Conservation (phyloP, 768 basidiomycete genomes). For the Boletus coccyginus region DNA sequence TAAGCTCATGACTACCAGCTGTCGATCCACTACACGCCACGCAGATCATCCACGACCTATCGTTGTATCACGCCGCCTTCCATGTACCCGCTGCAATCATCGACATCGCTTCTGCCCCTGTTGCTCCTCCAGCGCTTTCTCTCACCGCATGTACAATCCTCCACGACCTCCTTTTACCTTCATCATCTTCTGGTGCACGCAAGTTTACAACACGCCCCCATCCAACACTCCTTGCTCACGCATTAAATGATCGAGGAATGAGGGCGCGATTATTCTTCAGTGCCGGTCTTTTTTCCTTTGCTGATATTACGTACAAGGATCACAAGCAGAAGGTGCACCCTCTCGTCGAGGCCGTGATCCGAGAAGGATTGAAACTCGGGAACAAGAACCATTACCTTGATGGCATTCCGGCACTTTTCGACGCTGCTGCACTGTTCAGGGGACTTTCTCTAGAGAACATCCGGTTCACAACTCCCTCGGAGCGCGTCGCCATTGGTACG, state of each 20-base stretch:
- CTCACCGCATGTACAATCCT: slow-evolving; percentile 60
- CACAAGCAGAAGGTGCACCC: slow-evolving; percentile 60
- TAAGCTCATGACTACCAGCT: slow-evolving; percentile 42
- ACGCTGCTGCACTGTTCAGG: slow-evolving; percentile 44
- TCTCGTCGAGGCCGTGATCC: slow-evolving; percentile 66
- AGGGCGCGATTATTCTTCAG: slow-evolving; percentile 75
- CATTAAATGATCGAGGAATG: slow-evolving; percentile 28
- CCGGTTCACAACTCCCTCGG: slow-evolving; percentile 39
- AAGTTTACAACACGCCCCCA: slow-evolving; percentile 18
- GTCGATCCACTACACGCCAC: slow-evolving; percentile 73
- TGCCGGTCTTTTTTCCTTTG: slow-evolving; percentile 70
- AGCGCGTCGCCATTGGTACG: slow-evolving; percentile 61
- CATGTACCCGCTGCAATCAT: slow-evolving; percentile 46
- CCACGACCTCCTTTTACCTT: slow-evolving; percentile 40
- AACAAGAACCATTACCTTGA: slow-evolving; percentile 73
- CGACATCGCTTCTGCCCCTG: slow-evolving; percentile 43
- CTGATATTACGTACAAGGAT: slow-evolving; percentile 54
- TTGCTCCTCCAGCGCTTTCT: slow-evolving; percentile 40
- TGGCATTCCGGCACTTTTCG: slow-evolving; percentile 67
- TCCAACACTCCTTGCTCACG: slow-evolving; percentile 39
- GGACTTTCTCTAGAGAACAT: slow-evolving; percentile 30
- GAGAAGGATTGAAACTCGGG: slow-evolving; percentile 84
- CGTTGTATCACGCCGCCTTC: slow-evolving; percentile 69
- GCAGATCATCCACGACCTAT: slow-evolving; percentile 68
- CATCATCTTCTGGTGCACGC: slow-evolving; percentile 13